These are phyloP conservation scores for Magnusiomyces fungicola DNA, from an alignment of 1,139 yeast genomes.

Conservation along the genomic window DNA sequence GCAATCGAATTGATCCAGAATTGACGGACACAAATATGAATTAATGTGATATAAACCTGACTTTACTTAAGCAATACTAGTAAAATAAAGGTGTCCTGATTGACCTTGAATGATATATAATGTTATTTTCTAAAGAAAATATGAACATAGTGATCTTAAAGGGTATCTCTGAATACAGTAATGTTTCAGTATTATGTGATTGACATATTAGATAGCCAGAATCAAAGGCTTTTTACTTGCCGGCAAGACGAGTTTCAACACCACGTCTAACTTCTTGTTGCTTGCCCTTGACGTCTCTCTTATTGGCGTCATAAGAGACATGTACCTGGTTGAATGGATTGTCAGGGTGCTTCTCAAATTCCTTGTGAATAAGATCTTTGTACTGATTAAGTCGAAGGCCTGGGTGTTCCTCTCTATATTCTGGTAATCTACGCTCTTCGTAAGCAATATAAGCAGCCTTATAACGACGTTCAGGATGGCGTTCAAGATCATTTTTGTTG, in stretches of 20 bases:
- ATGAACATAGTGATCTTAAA: too few relatives aligned
- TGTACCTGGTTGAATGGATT: constrained; percentile 82
- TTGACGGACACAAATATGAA: too few relatives aligned
- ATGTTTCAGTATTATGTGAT: too few relatives aligned
- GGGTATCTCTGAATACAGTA: too few relatives aligned
- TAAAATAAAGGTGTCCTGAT: too few relatives aligned
- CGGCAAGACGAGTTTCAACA: constrained; percentile 27
- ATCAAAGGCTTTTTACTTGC: background rate
- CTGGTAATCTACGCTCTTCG: constrained; percentile 68
- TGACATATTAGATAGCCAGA: too few relatives aligned
- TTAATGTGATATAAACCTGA: too few relatives aligned
- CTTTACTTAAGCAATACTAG: too few relatives aligned
- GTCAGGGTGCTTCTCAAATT: constrained; percentile 72
- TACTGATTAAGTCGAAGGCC: constrained; percentile 75
- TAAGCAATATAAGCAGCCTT: constrained; percentile 72
- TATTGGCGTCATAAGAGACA: constrained; percentile 53
- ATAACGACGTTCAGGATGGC: constrained; percentile 85
- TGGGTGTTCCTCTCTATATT: constrained; percentile 65
- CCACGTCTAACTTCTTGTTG: constrained; percentile 45
- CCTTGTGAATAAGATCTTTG: constrained; percentile 67
- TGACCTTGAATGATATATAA: too few relatives aligned
- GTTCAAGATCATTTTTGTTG: constrained; percentile 54
- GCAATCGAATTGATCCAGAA: too few relatives aligned
- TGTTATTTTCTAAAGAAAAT: too few relatives aligned
- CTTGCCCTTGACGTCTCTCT: constrained; percentile 45